Evolutionary conservation across 345 rosid species (phyloP), one percentile per base, ranked within the genome.

Genomic region (Eucalyptus virginea): DNA sequence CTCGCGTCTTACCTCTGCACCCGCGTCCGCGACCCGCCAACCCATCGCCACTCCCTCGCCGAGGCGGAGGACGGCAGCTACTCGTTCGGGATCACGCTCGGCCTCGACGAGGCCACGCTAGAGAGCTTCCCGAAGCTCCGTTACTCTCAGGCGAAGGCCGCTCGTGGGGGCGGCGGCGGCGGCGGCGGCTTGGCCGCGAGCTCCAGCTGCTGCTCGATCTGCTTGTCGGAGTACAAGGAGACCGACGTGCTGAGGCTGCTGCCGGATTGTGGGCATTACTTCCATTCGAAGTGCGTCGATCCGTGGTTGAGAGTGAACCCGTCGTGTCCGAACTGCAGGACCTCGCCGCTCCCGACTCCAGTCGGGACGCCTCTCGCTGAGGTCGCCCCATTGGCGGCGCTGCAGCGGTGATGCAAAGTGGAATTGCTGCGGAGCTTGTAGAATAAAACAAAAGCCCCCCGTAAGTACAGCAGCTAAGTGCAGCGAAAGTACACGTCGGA

Each of bases 301-400:
- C 87, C 45, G 87, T 88, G 83, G 83, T 37, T 87, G 88, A 54
- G 65, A 62, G 18, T 21, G 10, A 21, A 77, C 85, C 5, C 47
- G 28, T 77, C 90, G 16, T 91, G 91, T 72, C 91, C 91, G 6
- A 42, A 90, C 10, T 91, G 93, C 81, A 89, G 91, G 54, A 90
- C 58, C 56, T 90, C 90, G 45, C 88, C 91, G 12, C 15, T 47
- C 30, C 85, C 85, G 47, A 21, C 85, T 21, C 77, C 26, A 56
- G 30, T 77, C 16, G 47, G 47, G 26, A 77, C 85, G 47, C 47
- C 85, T 40, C 30, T 77, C 8, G 30, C 85, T 21, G 85, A 77
- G 85, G 85, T 77, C 28, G 85, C 30, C 5, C 85, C 85, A 14
- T 40, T 77, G 47, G 47, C 47, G 8, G 30, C 47, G 85, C 24